phyloP scores from a whole-genome alignment of 148 eudicot genomes.

The Gaultheria prostrata region DNA sequence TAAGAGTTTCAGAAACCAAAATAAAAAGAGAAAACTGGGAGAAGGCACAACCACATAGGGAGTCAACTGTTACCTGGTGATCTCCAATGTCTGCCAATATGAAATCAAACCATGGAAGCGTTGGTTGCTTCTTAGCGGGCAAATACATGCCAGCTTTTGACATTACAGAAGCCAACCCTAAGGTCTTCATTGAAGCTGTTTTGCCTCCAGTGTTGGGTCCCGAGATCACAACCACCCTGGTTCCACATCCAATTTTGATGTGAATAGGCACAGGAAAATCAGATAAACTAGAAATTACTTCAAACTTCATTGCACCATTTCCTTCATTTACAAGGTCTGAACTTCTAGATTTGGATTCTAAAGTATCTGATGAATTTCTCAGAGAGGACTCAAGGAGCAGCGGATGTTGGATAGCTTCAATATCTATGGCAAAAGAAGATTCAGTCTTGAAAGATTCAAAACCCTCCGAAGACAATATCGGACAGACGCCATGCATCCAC shows the following conservation, averaged over 20 bases:
- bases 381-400: slow-evolving; percentile 62
- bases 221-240: slow-evolving; percentile 80
- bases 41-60: background rate
- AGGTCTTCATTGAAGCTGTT: slow-evolving; percentile 97
- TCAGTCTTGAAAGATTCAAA: slow-evolving; percentile 17
- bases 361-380: slow-evolving; percentile 30
- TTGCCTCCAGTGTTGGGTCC: slow-evolving; percentile 99
- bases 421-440: slow-evolving; percentile 43
- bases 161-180: slow-evolving; percentile 83
- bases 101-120: slow-evolving; percentile 94
- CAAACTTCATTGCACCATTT: slow-evolving; percentile 23
- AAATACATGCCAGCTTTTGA: slow-evolving; percentile 91
- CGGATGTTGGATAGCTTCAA: slow-evolving; percentile 78
- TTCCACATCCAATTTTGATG: slow-evolving; percentile 56
- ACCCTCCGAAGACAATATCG: slow-evolving; percentile 36
- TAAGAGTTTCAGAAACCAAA: slow-evolving; percentile 19
- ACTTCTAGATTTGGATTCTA: slow-evolving; percentile 24
- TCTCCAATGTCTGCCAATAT: slow-evolving; percentile 95
- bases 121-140: slow-evolving; percentile 65
- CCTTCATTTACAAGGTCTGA: slow-evolving; percentile 26
- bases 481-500: slow-evolving; percentile 76
- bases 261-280: slow-evolving; percentile 77
- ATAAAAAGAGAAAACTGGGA: slow-evolving; percentile 12
- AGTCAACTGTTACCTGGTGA: slow-evolving; percentile 62
- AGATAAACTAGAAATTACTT: slow-evolving; percentile 21